These are phyloP conservation scores for Trichosporon sp. DNA, from an alignment of 1,284 basidiomycete species.

Conservation along the genomic window DNA sequence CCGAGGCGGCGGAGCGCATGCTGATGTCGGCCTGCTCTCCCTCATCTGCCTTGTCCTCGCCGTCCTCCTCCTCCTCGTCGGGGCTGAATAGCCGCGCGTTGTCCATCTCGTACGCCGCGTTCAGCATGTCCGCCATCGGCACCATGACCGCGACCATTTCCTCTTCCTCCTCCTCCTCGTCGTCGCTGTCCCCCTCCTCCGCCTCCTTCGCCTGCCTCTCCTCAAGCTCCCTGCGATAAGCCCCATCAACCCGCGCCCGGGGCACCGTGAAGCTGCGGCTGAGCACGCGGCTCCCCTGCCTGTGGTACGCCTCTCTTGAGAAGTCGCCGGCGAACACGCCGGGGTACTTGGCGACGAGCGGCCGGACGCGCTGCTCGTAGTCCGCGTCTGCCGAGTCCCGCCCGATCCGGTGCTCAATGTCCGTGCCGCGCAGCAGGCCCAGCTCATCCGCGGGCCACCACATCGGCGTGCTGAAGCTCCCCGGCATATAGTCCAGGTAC, in stretches of 20 bases:
- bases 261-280: slow-evolving; percentile 58
- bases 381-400: slow-evolving; percentile 73
- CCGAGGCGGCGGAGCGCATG: neutral
- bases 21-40: neutral
- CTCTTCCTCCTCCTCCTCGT: slow-evolving; percentile 62
- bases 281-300: slow-evolving; percentile 88
- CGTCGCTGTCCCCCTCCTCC: slow-evolving; percentile 47
- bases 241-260: slow-evolving; percentile 15
- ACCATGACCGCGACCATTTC: slow-evolving; percentile 82
- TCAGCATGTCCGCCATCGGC: slow-evolving; percentile 92
- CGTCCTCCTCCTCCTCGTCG: slow-evolving; percentile 24
- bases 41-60: too few species aligned
- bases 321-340: slow-evolving; percentile 69
- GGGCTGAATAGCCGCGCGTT: slow-evolving; percentile 56
- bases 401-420: slow-evolving; percentile 85
- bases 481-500: slow-evolving; percentile 60
- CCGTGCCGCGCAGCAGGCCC: slow-evolving; percentile 72
- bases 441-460: slow-evolving; percentile 73
- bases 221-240: slow-evolving; percentile 35
- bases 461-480: slow-evolving; percentile 83
- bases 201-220: slow-evolving; percentile 49
- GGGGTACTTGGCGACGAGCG: slow-evolving; percentile 57
- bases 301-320: slow-evolving; percentile 72
- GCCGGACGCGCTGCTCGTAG: slow-evolving; percentile 61
- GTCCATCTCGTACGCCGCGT: slow-evolving; percentile 77